Base-by-base conservation (phyloP, 495 filamentous ascomycete genomes). In the Amphirosellinia nigrospora region DNA sequence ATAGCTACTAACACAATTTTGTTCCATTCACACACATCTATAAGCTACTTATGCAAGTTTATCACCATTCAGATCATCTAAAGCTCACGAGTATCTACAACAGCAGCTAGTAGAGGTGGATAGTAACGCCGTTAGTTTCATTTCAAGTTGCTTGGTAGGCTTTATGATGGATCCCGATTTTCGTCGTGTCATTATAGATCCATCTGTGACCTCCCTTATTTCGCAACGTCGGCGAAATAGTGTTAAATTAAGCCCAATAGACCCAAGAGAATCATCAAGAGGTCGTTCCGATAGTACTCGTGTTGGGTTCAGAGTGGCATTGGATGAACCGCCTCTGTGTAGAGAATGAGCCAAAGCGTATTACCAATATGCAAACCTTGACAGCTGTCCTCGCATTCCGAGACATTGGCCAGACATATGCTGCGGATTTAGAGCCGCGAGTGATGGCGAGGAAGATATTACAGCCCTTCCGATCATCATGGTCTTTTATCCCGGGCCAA, bases 401-500 rank as follows among this genome's bases (percentile, higher is more conserved):
- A 26, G 16, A 34, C 10, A 59, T 38, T 58, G 16, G 52, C 28
- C 26, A 26, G 6, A 38, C 21, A 56, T 21, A 64, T 8, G 41
- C 34, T 59, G 15, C 38, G 16, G 19, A 59, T 56, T 39, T 28
- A 15, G 45, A 15, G 26, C 39, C n/a, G 32, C 16, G n/a, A 36
- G 10, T 10, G 19, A 21, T 16, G 28, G 61, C 6, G 6, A 34
- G 23, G 9, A 13, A 36, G 19, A 50, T 23, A n/a, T 23, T 23
- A 48, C 45, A 9, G 7, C n/a, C 15, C 45, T 48, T 48, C 45
- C 9, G 6, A 23, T 48, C 3, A 21, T 21, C n/a, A 48, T 23
- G 45, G 45, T 23, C 50, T 26, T 11, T 85, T 84, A 93, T 75
- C 91, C 91, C 4, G 91, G 91, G 71, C 91, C 91, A 70, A 93